A percentile compares a stretch with the other conserved stretches of the same genome.
Evolutionary conservation across 2,329 filamentous ascomycete genomes (phyloP).

Genomic region (Endothia cerciana): DNA sequence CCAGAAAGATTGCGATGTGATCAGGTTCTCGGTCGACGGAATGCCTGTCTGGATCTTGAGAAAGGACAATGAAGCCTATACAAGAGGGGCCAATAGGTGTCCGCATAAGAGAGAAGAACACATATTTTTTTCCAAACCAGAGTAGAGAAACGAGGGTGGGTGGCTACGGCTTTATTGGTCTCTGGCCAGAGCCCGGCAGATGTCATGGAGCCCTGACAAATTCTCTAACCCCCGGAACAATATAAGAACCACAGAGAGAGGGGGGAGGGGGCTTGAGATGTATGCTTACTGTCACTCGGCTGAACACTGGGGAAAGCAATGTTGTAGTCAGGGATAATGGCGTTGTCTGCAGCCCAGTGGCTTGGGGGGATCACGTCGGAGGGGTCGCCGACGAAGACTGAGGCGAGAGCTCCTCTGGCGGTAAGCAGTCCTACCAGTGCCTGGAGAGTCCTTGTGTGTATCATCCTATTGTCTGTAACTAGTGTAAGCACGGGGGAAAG

Average conservation of each 20-base stretch:
- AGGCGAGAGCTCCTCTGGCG: constrained; percentile 37
- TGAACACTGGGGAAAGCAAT: not conserved
- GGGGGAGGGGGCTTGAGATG: not conserved
- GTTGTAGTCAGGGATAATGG: constrained; percentile 31
- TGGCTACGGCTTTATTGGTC: too few species aligned
- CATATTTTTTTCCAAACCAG: too few species aligned
- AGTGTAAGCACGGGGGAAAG: not conserved
- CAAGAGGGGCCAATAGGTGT: too few species aligned
- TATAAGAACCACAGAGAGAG: not conserved
- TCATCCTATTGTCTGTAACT: not conserved
- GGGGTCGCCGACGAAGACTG: constrained; percentile 26
- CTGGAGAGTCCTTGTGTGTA: not conserved
- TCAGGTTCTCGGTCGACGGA: too few species aligned
- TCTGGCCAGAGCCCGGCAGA: too few species aligned
- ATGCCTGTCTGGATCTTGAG: too few species aligned
- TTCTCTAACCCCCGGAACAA: too few species aligned
- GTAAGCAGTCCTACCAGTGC: not conserved
- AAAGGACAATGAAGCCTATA: too few species aligned
- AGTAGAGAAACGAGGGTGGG: too few species aligned
- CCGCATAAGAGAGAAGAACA: too few species aligned
- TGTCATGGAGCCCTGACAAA: too few species aligned
- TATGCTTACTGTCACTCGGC: not conserved
- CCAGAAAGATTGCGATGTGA: too few species aligned
- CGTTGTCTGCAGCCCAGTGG: constrained; percentile 32
- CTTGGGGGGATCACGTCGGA: constrained; percentile 29